Conservation (phyloP, 2,329 filamentous ascomycete species). For the Trichoderma guizhouense region DNA sequence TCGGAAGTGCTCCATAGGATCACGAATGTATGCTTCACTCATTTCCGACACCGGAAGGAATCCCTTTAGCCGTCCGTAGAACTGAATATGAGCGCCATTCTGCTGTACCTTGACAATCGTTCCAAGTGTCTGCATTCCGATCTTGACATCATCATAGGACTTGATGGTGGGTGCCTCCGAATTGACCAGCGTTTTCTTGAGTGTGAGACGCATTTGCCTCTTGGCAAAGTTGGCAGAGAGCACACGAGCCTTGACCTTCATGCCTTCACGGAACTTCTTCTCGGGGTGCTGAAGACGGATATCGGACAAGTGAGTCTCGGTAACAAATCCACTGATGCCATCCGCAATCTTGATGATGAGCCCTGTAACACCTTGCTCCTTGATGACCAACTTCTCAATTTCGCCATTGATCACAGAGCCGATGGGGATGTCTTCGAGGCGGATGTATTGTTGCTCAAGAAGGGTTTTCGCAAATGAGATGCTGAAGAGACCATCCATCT, state of each 20-base stretch:
- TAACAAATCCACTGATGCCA: constrained; percentile 82
- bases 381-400: constrained; percentile 80
- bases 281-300: constrained; percentile 86
- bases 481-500: constrained; percentile 80
- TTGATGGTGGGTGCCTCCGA: constrained; percentile 78
- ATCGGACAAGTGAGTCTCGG: constrained; percentile 85
- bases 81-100: constrained; percentile 84
- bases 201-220: constrained; percentile 76
- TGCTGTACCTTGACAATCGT: constrained; percentile 79
- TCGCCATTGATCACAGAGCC: constrained; percentile 78
- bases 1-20: constrained; percentile 85
- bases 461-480: constrained; percentile 79
- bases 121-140: constrained; percentile 77
- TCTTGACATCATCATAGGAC: constrained; percentile 67
- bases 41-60: constrained; percentile 94
- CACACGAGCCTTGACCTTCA: constrained; percentile 80
- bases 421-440: constrained; percentile 84
- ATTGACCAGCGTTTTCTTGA: constrained; percentile 94
- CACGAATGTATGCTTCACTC: constrained; percentile 93
- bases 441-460: constrained; percentile 82
- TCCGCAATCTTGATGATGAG: constrained; percentile 81
- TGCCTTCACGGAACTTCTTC: constrained; percentile 89
- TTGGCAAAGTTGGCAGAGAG: constrained; percentile 74
- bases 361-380: constrained; percentile 73
- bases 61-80: constrained; percentile 78